Conservation (phyloP, 1,139 yeast species). For the Blastobotrys persicus region DNA sequence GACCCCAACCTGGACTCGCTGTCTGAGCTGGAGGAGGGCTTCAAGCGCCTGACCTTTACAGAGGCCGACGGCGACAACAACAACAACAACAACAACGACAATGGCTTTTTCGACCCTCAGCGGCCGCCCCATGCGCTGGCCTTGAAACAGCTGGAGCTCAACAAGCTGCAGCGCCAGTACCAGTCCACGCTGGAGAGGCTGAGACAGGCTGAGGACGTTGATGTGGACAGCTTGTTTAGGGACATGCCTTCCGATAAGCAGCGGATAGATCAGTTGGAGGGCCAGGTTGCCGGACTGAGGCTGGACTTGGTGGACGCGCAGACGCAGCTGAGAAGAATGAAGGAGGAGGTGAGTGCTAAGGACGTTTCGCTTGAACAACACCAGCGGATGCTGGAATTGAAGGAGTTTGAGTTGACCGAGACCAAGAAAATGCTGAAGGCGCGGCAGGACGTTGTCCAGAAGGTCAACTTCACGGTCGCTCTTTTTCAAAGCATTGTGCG, state of each 20-base stretch:
- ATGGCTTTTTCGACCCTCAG: neutral
- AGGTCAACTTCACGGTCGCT: conserved; percentile 3
- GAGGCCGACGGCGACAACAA: neutral
- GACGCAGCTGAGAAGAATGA: neutral
- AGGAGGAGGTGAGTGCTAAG: neutral
- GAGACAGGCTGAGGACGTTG: neutral
- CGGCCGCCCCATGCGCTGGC: conserved; percentile 7
- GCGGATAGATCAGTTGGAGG: neutral
- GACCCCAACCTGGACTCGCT: too few species aligned
- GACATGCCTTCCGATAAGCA: neutral
- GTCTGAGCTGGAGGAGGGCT: conserved; percentile 1
- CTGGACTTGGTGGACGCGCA: neutral
- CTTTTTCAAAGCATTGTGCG: conserved; percentile 4
- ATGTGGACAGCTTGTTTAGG: conserved; percentile 1
- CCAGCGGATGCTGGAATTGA: conserved; percentile 1
- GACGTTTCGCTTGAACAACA: neutral
- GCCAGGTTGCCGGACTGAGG: neutral
- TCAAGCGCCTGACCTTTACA: neutral
- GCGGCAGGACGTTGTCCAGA: conserved; percentile 5
- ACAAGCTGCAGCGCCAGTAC: neutral
- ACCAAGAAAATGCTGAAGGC: neutral
- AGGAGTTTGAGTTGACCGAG: neutral
- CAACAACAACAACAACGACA: neutral
- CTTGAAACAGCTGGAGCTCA: conserved; percentile 11
- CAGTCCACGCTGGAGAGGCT: conserved; percentile 2